Conservation (phyloP, 2,329 filamentous ascomycete genomes). For the Lasiodiplodia sp. region DNA sequence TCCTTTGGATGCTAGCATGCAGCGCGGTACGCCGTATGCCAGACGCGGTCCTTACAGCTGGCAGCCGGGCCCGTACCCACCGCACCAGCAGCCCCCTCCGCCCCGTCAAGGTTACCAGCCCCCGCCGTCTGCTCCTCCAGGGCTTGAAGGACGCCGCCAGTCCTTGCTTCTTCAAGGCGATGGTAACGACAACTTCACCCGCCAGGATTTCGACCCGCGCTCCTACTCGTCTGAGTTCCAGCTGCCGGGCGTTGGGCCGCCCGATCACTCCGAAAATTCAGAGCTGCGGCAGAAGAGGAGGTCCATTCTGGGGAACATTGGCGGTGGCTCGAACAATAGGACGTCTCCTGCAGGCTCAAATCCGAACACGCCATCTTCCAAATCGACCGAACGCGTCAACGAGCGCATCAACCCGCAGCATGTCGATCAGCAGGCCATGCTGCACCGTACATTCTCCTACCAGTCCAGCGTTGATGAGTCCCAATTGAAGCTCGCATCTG, state of each 20-base stretch:
- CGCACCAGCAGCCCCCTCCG: neutral
- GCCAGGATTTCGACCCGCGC: conserved; percentile 40
- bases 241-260: conserved; percentile 46
- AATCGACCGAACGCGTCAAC: conserved; percentile 35
- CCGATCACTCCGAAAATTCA: conserved; percentile 20
- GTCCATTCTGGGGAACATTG: conserved; percentile 49
- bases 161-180: neutral
- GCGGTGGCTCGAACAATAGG: conserved; percentile 32
- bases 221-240: conserved; percentile 52
- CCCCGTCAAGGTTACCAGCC: conserved; percentile 4
- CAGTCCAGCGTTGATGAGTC: conserved; percentile 36
- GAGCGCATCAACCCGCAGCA: conserved; percentile 32
- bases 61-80: neutral
- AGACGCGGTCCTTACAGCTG: conserved; percentile 8
- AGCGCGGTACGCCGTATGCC: conserved; percentile 8
- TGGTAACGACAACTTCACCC: neutral
- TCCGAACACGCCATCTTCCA: conserved; percentile 5
- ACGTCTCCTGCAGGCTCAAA: conserved; percentile 10
- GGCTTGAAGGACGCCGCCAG: conserved; percentile 6
- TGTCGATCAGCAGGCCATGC: conserved; percentile 10
- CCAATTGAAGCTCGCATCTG: neutral
- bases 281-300: conserved; percentile 17
- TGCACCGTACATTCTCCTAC: conserved; percentile 36
- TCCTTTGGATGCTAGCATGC: neutral
- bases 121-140: conserved; percentile 6